These are phyloP conservation scores for Corynascus novoguineensis DNA, from an alignment of 495 filamentous ascomycete genomes.

Conservation along the genomic window DNA sequence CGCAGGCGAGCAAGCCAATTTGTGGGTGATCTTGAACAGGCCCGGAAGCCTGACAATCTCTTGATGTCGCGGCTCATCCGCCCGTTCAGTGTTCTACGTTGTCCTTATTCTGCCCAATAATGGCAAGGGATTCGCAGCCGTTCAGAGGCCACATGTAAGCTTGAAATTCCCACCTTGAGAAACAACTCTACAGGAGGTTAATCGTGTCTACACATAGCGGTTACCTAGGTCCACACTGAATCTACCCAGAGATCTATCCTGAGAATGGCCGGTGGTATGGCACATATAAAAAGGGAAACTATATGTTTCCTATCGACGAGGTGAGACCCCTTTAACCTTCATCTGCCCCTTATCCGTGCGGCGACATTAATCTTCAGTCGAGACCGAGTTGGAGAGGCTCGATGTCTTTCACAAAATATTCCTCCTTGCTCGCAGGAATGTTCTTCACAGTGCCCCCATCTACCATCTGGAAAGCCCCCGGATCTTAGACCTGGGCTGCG, in stretches of 20 bases:
- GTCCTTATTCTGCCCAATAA: too few species aligned
- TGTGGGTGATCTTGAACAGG: too few species aligned
- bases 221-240: neutral
- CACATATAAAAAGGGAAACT: slow-evolving; percentile 50
- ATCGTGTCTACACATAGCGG: neutral
- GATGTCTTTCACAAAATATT: slow-evolving; percentile 77
- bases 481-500: slow-evolving; percentile 79
- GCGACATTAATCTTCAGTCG: neutral
- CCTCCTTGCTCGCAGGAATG: slow-evolving; percentile 56
- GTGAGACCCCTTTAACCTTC: slow-evolving; percentile 31
- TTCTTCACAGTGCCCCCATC: slow-evolving; percentile 53
- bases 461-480: slow-evolving; percentile 28
- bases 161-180: neutral
- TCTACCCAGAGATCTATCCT: slow-evolving; percentile 29
- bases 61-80: too few species aligned
- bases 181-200: neutral
- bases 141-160: slow-evolving; percentile 7
- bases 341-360: neutral
- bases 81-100: too few species aligned
- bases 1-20: too few species aligned
- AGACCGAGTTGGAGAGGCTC: slow-evolving; percentile 66
- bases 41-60: too few species aligned
- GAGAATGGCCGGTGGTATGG: slow-evolving; percentile 56
- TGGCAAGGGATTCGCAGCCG: slow-evolving; percentile 11
- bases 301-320: slow-evolving; percentile 61